Conservation (phyloP, 352 stramenopile genomes). For the Blastocystis sp. region DNA sequence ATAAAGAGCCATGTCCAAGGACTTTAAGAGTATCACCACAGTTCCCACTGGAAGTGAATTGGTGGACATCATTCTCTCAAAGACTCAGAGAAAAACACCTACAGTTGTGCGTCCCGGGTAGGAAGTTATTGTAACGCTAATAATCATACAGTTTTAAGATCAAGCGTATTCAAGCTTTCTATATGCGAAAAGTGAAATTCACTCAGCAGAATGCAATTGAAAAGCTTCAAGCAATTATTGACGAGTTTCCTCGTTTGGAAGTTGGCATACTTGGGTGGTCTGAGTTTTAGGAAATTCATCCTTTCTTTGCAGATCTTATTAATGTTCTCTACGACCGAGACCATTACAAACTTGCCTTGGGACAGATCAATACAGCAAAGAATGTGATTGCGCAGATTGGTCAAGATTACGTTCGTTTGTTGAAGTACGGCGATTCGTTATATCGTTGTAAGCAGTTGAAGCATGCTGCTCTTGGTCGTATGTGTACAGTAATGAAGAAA, state of each 20-base stretch:
- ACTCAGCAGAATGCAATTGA: slow-evolving; percentile 98
- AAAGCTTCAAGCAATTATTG: slow-evolving; percentile 92
- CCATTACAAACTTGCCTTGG: slow-evolving; percentile 99
- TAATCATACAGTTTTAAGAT: slow-evolving; percentile 81
- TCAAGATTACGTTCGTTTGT: slow-evolving; percentile 97
- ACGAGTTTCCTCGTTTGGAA: slow-evolving; percentile 97
- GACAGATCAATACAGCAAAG: slow-evolving; percentile 96
- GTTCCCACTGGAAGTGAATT: slow-evolving; percentile 93
- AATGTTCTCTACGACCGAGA: slow-evolving; percentile 99
- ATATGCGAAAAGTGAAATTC: slow-evolving; percentile 99
- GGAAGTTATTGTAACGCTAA: slow-evolving; percentile 23
- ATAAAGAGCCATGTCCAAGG: slow-evolving; percentile 75
- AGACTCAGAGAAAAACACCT: slow-evolving; percentile 96
- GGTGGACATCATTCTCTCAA: slow-evolving; percentile 98
- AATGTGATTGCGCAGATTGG: slow-evolving; percentile 93
- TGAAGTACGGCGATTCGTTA: slow-evolving; percentile 98
- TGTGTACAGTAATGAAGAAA: slow-evolving; percentile 98
- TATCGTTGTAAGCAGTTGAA: slow-evolving; percentile 99
- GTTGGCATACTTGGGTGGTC: slow-evolving; percentile 68
- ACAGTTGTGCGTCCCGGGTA: slow-evolving; percentile 97
- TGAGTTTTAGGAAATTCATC: slow-evolving; percentile 81
- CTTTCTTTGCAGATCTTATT: slow-evolving; percentile 99
- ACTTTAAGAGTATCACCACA: slow-evolving; percentile 98
- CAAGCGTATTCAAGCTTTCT: slow-evolving; percentile 89
- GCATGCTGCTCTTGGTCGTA: slow-evolving; percentile 92